Evolutionary conservation across 23 red algal species (phyloP), one percentile per base, ranked within the genome.

Genomic region (Pyropia haitanensis): DNA sequence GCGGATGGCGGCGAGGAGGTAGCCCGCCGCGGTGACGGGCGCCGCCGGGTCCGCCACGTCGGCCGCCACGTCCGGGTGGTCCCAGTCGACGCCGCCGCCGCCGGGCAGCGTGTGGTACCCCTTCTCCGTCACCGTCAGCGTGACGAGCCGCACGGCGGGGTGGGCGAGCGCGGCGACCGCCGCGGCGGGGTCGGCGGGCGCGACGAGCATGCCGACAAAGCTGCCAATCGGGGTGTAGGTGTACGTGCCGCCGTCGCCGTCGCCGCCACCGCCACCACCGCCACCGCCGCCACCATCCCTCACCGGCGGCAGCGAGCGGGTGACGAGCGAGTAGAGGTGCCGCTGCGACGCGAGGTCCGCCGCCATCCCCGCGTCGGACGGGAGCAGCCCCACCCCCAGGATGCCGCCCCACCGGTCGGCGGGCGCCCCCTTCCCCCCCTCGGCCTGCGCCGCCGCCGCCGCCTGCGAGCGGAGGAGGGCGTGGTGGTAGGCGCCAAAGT

Each of bases 271-370:
- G 39, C 39, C 39, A 13, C 8, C 39, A 9, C 39, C 39, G 39
- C 39, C 39, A 9, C 8, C 39, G 39, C 10, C 39, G 39, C 8
- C 39, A 9, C 10, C 39, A 12, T 46, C 39, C 39, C 39, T 9
- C 18, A 70, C 50, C n/a, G 39, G 50, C 29, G 76, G 51, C 12
- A 53, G 34, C 25, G 73, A 78, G 15, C 57, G 73, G 19, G 51
- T 49, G 26, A 80, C 76, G 63, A 80, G 61, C 27, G 76, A 68
- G 76, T 65, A 80, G 15, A 80, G 64, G 62, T 56, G 27, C 52
- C 69, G 61, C 53, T 80, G 76, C 3, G 62, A 15, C 7, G 55
- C 19, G 3, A 58, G 19, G 55, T 23, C 55, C 7, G 19, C 55
- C 21, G 21, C 21, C 55, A 58, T 58, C 3, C 12, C 21, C 9